Evolutionary conservation across 768 basidiomycete species (phyloP).

Genomic region (Russula virescens): DNA sequence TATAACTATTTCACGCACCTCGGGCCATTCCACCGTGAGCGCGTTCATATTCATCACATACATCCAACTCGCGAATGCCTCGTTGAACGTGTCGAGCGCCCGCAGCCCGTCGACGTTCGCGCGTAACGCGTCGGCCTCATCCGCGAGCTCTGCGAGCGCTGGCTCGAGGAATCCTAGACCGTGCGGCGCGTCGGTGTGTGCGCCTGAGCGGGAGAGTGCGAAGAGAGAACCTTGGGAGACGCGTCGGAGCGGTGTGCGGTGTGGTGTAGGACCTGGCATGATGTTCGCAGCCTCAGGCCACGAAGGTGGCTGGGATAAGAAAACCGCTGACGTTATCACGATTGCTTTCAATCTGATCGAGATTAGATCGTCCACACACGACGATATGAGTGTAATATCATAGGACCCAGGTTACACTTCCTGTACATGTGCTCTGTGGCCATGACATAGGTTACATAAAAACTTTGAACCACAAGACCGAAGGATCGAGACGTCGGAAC

Average conservation of each 20-base stretch:
- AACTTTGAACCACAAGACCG: too few species aligned
- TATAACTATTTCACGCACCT: constrained; percentile 41
- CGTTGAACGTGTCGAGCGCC: constrained; percentile 78
- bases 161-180: constrained; percentile 83
- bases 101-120: constrained; percentile 68
- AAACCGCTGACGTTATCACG: background rate
- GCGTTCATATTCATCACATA: constrained; percentile 95
- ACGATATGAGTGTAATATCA: too few species aligned
- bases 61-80: constrained; percentile 86
- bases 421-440: too few species aligned
- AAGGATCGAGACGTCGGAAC: too few species aligned
- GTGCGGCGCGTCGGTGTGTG: constrained; percentile 69
- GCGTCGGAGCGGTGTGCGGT: constrained; percentile 78
- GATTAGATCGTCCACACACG: too few species aligned
- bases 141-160: constrained; percentile 77
- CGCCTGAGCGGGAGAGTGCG: constrained; percentile 70
- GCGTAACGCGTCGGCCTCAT: constrained; percentile 80
- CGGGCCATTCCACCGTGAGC: constrained; percentile 88
- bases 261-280: constrained; percentile 40
- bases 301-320: too few species aligned
- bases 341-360: too few species aligned
- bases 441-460: too few species aligned
- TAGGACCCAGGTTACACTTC: too few species aligned
- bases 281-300: too few species aligned
- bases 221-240: constrained; percentile 91